A percentile compares a stretch with the other conserved stretches of the same genome.
Evolutionary conservation across 306 rosid species (phyloP).

Genomic region (Dicorynia guianensis): DNA sequence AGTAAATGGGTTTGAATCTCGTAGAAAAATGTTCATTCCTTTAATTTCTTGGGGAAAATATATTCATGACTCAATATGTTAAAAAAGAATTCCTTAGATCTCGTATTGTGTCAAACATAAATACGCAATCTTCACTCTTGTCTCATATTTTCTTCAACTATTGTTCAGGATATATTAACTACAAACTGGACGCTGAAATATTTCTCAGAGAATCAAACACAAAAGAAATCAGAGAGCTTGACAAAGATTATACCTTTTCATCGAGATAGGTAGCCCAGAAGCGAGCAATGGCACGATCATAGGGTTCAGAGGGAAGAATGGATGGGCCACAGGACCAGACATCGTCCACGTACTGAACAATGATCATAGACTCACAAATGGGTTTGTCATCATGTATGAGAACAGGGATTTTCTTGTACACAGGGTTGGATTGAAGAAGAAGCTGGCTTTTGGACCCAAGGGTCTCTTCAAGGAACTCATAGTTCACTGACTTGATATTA

Average conservation of each 20-base stretch:
- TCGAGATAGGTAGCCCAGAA: slow-evolving; percentile 62
- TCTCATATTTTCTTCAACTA: no score
- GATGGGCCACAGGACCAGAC: slow-evolving; percentile 51
- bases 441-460: slow-evolving; percentile 52
- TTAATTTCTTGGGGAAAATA: no score
- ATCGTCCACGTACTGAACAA: slow-evolving; percentile 62
- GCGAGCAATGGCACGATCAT: slow-evolving; percentile 54
- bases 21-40: no score
- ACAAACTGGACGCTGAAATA: no score
- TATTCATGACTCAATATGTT: no score
- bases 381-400: slow-evolving; percentile 53
- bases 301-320: slow-evolving; percentile 64
- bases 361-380: slow-evolving; percentile 56
- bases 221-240: background rate
- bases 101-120: no score
- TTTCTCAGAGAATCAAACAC: background rate
- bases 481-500: slow-evolving; percentile 42
- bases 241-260: slow-evolving; percentile 48
- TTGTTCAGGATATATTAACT: no score
- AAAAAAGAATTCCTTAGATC: no score
- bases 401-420: slow-evolving; percentile 63
- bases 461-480: slow-evolving; percentile 49
- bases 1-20: no score
- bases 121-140: no score
- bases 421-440: slow-evolving; percentile 61